Evolutionary conservation across 257 asterid species (phyloP).

Genomic region (Solanum pimpinellifolium): DNA sequence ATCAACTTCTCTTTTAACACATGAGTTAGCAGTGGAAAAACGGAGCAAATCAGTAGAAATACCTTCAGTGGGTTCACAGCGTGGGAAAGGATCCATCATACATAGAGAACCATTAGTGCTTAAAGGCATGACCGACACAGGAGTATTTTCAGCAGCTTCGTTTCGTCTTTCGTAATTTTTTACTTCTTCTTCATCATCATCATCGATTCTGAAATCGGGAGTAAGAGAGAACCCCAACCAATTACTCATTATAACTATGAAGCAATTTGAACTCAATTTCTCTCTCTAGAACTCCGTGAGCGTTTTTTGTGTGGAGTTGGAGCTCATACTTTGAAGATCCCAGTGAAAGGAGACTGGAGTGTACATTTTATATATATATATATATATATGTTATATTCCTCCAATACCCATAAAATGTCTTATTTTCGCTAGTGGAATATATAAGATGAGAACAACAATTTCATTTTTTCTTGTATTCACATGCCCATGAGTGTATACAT

Average conservation of each 20-base stretch:
- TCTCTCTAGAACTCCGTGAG: background rate
- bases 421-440: background rate
- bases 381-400: background rate
- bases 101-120: slow-evolving; percentile 18
- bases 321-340: slow-evolving; percentile 43
- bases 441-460: background rate
- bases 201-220: slow-evolving; percentile 39
- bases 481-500: background rate
- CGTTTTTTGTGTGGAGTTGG: background rate
- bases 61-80: slow-evolving; percentile 1
- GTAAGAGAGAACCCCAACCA: slow-evolving; percentile 76
- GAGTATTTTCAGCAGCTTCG: background rate
- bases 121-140: slow-evolving; percentile 26
- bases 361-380: background rate
- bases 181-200: slow-evolving; percentile 10
- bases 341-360: background rate
- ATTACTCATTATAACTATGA: slow-evolving; percentile 27
- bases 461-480: background rate
- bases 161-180: slow-evolving; percentile 1
- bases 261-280: background rate
- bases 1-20: background rate
- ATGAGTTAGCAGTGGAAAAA: background rate
- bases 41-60: background rate
- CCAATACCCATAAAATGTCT: background rate
- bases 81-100: slow-evolving; percentile 9